phyloP scores from a whole-genome alignment of 2,329 filamentous ascomycete genomes.

The Paraphoma chrysanthemicola region DNA sequence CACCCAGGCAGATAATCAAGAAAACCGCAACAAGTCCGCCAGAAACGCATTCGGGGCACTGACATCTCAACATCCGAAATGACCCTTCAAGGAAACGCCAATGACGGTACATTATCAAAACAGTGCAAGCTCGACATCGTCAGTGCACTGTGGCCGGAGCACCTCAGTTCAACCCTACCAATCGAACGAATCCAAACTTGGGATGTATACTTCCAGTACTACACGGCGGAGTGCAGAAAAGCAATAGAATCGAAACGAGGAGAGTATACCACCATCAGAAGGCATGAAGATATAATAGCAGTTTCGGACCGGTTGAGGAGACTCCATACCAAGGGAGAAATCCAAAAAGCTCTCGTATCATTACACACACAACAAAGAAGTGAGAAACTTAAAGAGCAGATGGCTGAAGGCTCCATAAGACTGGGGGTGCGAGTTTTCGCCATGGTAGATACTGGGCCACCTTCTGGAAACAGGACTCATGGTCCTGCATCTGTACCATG shows the following conservation, averaged over 20 bases:
- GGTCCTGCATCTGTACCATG: neutral
- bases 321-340: neutral
- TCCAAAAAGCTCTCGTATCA: neutral
- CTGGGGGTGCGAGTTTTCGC: conserved; percentile 2
- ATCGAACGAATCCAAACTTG: neutral
- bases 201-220: conserved; percentile 3
- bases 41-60: neutral
- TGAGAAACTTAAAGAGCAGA: neutral
- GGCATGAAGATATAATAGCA: neutral
- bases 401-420: conserved; percentile 4
- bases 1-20: neutral
- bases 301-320: conserved; percentile 1
- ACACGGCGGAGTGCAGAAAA: conserved; percentile 2
- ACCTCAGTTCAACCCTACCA: neutral
- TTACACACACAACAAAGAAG: neutral
- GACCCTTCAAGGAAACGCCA: neutral
- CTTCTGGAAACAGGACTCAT: neutral
- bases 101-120: neutral
- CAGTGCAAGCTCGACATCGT: neutral
- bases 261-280: neutral
- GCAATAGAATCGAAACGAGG: neutral
- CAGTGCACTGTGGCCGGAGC: neutral
- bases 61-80: neutral
- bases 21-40: neutral
- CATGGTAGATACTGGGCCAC: conserved; percentile 5